phyloP scores from a whole-genome alignment of 768 basidiomycete species.

The Cystobasidium onofrii region DNA sequence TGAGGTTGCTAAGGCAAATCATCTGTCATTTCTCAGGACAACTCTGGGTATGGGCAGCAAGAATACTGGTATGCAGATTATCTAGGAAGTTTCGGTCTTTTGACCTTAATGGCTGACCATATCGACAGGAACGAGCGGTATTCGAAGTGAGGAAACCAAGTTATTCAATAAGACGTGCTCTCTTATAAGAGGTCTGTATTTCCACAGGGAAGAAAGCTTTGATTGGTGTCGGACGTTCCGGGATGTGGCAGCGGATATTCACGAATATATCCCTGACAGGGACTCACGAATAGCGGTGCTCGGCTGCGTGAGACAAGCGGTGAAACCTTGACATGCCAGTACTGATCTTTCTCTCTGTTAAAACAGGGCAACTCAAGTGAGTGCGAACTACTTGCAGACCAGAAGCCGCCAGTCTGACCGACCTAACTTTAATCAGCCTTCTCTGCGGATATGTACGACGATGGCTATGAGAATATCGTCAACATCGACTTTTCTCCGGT shows the following conservation, averaged over 20 bases:
- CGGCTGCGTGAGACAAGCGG: slow-evolving; percentile 4
- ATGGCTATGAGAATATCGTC: slow-evolving; percentile 21
- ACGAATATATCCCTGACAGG: neutral
- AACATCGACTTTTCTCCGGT: slow-evolving; percentile 16
- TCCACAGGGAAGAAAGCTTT: neutral
- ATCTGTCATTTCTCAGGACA: neutral
- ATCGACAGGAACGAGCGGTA: slow-evolving; percentile 20
- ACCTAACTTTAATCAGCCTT: too few species aligned
- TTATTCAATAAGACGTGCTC: neutral
- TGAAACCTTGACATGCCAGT: neutral
- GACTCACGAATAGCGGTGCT: slow-evolving; percentile 9
- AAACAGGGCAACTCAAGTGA: slow-evolving; percentile 25
- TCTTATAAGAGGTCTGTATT: neutral
- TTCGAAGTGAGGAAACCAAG: slow-evolving; percentile 17
- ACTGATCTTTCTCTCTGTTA: neutral
- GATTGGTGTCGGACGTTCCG: slow-evolving; percentile 21
- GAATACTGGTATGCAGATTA: slow-evolving; percentile 11
- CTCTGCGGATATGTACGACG: slow-evolving; percentile 29
- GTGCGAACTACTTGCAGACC: neutral
- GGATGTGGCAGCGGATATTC: slow-evolving; percentile 18
- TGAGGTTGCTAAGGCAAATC: neutral
- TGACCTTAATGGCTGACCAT: neutral
- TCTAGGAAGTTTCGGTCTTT: neutral
- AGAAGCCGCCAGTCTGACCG: too few species aligned
- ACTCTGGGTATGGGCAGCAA: slow-evolving; percentile 19